Conservation (phyloP, 1,284 basidiomycete species). For the Rugiboletus extremiorientalis region DNA sequence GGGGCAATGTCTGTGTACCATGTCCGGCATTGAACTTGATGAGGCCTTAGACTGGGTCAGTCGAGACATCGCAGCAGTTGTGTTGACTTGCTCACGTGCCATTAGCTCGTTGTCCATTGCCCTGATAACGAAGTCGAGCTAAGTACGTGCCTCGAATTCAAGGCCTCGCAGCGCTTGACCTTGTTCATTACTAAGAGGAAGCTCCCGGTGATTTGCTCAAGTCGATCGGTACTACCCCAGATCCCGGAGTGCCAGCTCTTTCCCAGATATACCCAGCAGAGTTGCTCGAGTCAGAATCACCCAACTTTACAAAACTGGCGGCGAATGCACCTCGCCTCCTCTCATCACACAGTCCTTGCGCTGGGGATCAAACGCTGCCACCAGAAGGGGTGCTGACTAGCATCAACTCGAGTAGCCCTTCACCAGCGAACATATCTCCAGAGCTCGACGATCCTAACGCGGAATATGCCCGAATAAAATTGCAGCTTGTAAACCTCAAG, state of each 20-base stretch:
- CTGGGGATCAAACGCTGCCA: conserved; percentile 16
- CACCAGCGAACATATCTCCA: conserved; percentile 32
- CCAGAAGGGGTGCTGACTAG: conserved; percentile 14
- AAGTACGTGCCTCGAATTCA: conserved; percentile 19
- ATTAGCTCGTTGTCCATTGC: conserved; percentile 71
- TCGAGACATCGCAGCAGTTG: background rate
- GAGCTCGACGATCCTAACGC: conserved; percentile 58
- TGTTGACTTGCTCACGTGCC: conserved; percentile 9
- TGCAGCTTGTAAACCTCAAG: conserved; percentile 49
- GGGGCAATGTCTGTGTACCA: conserved; percentile 63
- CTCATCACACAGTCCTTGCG: conserved; percentile 24
- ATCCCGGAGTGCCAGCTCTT: background rate
- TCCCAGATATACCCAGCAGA: conserved; percentile 2
- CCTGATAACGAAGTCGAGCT: conserved; percentile 60
- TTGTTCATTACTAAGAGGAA: conserved; percentile 8
- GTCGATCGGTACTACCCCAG: conserved; percentile 1
- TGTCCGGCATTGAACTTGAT: conserved; percentile 76
- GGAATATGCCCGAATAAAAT: conserved; percentile 61
- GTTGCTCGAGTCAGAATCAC: background rate
- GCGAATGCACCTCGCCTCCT: conserved; percentile 42
- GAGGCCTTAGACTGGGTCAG: conserved; percentile 93
- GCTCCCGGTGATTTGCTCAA: conserved; percentile 3
- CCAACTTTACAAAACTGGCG: conserved; percentile 29
- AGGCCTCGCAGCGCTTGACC: conserved; percentile 3
- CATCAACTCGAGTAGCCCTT: conserved; percentile 12